Evolutionary conservation across 805 yeast genomes (phyloP).

Genomic region (Pichia gijzeniarum): DNA sequence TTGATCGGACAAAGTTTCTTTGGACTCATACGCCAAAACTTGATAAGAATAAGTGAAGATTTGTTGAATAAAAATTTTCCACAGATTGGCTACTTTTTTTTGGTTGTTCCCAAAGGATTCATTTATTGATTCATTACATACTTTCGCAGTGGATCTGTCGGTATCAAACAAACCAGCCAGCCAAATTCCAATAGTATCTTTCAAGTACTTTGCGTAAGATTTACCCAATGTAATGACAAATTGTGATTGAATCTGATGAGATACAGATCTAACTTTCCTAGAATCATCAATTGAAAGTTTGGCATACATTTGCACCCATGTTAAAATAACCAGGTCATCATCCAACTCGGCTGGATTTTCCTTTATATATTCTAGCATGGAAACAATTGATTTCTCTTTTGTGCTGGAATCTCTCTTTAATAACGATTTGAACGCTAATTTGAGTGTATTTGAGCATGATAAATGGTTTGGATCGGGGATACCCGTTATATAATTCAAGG

Average conservation of each 20-base stretch:
- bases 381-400: constrained; percentile 69
- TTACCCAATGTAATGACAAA: constrained; percentile 48
- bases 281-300: constrained; percentile 70
- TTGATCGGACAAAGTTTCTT: constrained; percentile 66
- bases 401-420: constrained; percentile 80
- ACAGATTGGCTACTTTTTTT: constrained; percentile 48
- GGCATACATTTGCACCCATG: constrained; percentile 80
- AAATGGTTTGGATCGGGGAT: constrained; percentile 61
- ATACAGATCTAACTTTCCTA: constrained; percentile 49
- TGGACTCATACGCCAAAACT: constrained; percentile 48
- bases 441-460: constrained; percentile 39
- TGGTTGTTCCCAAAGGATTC: constrained; percentile 51
- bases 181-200: constrained; percentile 69
- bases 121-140: constrained; percentile 42
- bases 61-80: constrained; percentile 52
- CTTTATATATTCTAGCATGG: constrained; percentile 36
- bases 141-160: constrained; percentile 53
- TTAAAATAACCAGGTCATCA: constrained; percentile 51
- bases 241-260: constrained; percentile 61
- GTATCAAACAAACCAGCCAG: constrained; percentile 64
- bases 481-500: constrained; percentile 72
- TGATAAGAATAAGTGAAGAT: constrained; percentile 50
- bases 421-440: constrained; percentile 66
- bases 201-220: constrained; percentile 55
- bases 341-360: constrained; percentile 23